Evolutionary conservation across 345 rosid species (phyloP), one percentile per base, ranked within the genome.

Genomic region (Hibiscus syriacus): DNA sequence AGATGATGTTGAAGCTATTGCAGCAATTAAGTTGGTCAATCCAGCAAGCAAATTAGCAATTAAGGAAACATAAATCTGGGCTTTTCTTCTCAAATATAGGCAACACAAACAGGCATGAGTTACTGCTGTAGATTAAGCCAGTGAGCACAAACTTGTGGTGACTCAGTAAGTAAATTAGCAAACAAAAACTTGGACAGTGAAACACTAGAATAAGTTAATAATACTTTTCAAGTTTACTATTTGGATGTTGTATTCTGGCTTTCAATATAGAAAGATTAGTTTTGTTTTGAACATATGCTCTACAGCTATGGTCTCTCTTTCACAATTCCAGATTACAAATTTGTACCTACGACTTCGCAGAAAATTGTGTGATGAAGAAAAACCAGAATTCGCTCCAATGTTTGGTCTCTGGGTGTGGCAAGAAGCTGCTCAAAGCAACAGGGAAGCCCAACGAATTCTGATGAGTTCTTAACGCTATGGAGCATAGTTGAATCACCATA

Each of bases 401-500:
- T 58, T 48, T 67, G 56, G 73, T 52, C 63, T 66, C 17, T 49
- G 19, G 70, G 12, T 43, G 30, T 38, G 41, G 54, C 48, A 66
- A 56, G 32, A 66, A 30, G 68, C 20, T 69, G 55, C 23, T 50
- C 68, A 45, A 14, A 23, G 59, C 36, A 49, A 70, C 38, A 70
- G 76, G 64, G 77, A 73, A 69, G 71, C 74, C 79, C 65, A 26
- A 55, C 64, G 41, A 55, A 59, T 64, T 4, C 55, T 52, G 71
- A 19, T 56, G 38, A 46, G 52, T 71, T 38, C 73, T 71, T 54
- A 66, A 34, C 60, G 26, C 70, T 22, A 58, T 5, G 27, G 12
- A 48, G 49, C 52, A 69, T 20, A 14, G 43, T 19, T 53, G 70
- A 52, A 76, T 90, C 86, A 92, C 98, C 97, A 92, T 39, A 90